Conservation (phyloP, 768 basidiomycete genomes). For the Tulasnella sp. region DNA sequence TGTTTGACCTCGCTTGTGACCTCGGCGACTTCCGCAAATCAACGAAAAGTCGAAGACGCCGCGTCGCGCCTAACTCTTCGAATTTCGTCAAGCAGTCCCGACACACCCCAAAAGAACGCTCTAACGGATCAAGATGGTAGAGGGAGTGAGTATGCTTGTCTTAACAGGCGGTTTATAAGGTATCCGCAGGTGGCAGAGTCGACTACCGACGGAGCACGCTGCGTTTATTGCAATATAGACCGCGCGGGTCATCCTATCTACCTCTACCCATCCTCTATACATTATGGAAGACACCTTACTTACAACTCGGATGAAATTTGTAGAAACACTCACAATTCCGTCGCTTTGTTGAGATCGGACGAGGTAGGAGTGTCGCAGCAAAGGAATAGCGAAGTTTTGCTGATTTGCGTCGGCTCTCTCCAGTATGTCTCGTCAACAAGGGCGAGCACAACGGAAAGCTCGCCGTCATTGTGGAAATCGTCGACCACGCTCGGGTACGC, state of each 20-base stretch:
- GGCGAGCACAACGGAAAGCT: slow-evolving; percentile 81
- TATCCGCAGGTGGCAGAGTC: not conserved
- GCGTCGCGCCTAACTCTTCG: not conserved
- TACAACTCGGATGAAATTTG: too few relatives aligned
- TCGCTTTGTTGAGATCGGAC: slow-evolving; percentile 97
- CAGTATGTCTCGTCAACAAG: slow-evolving; percentile 86
- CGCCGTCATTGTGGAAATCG: slow-evolving; percentile 93
- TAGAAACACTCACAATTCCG: slow-evolving; percentile 78
- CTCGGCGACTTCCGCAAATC: not conserved
- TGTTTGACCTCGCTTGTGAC: not conserved
- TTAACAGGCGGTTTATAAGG: not conserved
- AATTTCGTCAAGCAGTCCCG: not conserved
- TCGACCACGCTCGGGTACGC: slow-evolving; percentile 95
- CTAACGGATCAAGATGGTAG: not conserved
- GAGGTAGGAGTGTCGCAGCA: slow-evolving; percentile 41
- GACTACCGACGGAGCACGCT: not conserved
- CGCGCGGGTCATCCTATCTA: not conserved
- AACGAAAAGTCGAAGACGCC: not conserved
- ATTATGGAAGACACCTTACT: too few relatives aligned
- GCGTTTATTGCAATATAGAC: not conserved
- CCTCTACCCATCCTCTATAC: not conserved
- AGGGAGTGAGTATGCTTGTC: not conserved
- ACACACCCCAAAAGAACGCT: not conserved
- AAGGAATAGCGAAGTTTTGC: not conserved
- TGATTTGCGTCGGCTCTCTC: not conserved